Percentiles rank a stretch among this genome's conserved stretches.
These are phyloP conservation scores for Colletotrichum horii DNA, from an alignment of 2,329 filamentous ascomycete genomes.

Conservation along the genomic window DNA sequence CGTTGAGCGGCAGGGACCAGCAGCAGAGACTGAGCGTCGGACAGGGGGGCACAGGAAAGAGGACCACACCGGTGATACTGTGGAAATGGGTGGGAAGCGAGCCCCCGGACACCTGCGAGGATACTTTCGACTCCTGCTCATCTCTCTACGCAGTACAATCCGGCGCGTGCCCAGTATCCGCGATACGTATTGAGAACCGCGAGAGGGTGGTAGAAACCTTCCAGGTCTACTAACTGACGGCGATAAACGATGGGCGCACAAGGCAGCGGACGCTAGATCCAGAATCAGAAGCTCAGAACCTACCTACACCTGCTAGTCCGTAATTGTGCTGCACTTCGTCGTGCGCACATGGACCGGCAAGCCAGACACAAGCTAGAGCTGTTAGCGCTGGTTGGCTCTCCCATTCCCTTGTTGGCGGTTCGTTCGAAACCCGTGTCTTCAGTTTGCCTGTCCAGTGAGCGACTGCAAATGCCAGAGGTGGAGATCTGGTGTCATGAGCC, in stretches of 20 bases:
- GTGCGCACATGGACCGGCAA: conserved; percentile 5
- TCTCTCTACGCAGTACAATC: neutral
- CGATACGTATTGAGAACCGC: neutral
- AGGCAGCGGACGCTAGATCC: neutral
- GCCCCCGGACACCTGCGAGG: neutral
- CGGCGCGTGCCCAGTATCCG: neutral
- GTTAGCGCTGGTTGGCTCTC: neutral
- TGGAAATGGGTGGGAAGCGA: neutral
- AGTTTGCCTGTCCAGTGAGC: neutral
- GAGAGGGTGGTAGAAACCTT: neutral
- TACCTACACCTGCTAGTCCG: neutral
- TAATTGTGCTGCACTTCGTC: conserved; percentile 11
- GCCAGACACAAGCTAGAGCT: neutral
- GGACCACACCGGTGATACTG: neutral
- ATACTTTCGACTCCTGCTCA: neutral
- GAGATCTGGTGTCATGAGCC: neutral
- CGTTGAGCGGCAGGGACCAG: neutral
- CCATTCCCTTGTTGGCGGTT: neutral
- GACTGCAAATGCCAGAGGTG: neutral
- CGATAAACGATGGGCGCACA: neutral
- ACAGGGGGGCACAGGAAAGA: neutral
- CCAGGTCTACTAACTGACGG: neutral
- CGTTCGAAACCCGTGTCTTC: neutral
- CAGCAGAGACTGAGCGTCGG: neutral
- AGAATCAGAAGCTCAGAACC: neutral